phyloP scores from a whole-genome alignment of 2,329 filamentous ascomycete species.

The Ophiostoma australiae region DNA sequence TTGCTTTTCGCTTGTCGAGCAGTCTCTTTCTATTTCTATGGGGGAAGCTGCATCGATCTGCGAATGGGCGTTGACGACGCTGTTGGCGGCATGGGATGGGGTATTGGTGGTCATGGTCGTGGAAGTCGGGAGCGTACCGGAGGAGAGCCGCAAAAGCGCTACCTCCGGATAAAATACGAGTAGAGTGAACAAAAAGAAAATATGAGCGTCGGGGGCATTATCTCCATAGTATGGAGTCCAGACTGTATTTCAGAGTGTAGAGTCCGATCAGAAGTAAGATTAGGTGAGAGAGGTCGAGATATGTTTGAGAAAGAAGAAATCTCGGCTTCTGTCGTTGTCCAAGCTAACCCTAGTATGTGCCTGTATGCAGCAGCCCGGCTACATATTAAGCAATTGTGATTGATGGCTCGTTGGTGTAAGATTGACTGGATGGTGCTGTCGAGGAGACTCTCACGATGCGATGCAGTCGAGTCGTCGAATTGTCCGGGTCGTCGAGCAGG shows the following conservation, averaged over 20 bases:
- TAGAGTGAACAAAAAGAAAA: not conserved
- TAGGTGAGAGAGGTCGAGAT: not conserved
- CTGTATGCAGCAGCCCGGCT: not conserved
- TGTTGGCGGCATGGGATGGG: not conserved
- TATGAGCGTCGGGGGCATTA: not conserved
- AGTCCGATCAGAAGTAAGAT: not conserved
- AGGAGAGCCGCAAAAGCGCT: not conserved
- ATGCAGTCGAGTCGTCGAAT: conserved; percentile 4
- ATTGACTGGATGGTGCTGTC: not conserved
- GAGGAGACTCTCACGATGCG: conserved; percentile 8
- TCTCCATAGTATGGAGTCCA: not conserved
- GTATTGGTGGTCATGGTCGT: not conserved
- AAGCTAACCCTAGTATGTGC: not conserved
- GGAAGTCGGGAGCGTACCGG: not conserved
- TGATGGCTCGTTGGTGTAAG: not conserved
- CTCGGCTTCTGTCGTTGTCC: not conserved
- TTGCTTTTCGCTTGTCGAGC: not conserved
- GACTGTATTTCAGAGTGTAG: not conserved
- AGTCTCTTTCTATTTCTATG: not conserved
- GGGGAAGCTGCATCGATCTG: not conserved
- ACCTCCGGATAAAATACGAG: not conserved
- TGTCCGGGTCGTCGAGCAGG: not conserved
- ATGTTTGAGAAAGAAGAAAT: not conserved
- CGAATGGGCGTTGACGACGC: not conserved
- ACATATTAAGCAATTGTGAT: not conserved